Base-by-base conservation (phyloP, 441 rosid species). In the Hura crepitans region DNA sequence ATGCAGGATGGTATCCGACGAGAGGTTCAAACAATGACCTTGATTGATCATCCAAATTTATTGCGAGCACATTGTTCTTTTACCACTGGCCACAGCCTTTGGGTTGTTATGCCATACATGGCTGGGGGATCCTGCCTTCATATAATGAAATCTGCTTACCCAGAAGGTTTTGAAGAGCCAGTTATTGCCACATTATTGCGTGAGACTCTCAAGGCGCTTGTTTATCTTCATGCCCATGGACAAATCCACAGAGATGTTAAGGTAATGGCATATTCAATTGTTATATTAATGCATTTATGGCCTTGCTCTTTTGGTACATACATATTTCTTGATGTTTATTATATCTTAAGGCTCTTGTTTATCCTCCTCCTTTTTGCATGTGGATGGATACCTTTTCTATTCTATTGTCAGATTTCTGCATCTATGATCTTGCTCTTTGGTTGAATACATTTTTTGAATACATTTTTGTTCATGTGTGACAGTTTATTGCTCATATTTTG, bases 91-190 rank as follows among this genome's bases (percentile, higher is more conserved):
- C 90, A 88, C 73, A 79, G 77, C 81, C 98, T 95, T 66, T 95
- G 99, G 97, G 96, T 91, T 75, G 99, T 95, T 81, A 95, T 95
- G 99, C 98, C 98, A 25, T 95, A 89, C 87, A 95, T 95, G 99
- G 88, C 92, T 47, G 96, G 96, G 66, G 99, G 99, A 50, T 95
- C 99, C 65, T 95, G 98, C 85, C 89, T 95, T 74, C 99, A 92
- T 80, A 87, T 92, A 75, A 95, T 95, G 83, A 90, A 95, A 85
- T 89, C 90, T 69, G 71, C 92, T 62, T 86, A 65, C 85, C 85
- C 83, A 49, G 99, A 92, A 75, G 99, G 98, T 81, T 93, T 96
- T 77, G 98, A 96, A 70, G 99, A 96, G 81, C 85, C 88, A 74
- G 89, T 89, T 73, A 92, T 96, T 72, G 98, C 93, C 70, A 88